These are phyloP conservation scores for Eucalyptus pauciflora DNA, from an alignment of 345 rosid species.

Conservation along the genomic window DNA sequence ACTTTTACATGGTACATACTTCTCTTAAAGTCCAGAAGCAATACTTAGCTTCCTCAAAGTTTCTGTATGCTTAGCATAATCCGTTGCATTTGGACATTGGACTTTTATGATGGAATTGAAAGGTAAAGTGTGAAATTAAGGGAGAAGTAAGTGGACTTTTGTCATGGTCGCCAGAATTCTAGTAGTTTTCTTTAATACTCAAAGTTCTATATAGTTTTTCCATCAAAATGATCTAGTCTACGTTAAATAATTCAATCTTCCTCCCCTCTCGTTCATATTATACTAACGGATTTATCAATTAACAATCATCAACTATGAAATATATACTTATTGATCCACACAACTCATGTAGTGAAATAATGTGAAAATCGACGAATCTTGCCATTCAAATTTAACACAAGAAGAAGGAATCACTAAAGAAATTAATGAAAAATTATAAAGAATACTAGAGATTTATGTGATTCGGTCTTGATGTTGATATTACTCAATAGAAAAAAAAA, in stretches of 20 bases:
- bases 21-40: background rate
- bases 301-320: accelerated
- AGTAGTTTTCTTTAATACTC: background rate
- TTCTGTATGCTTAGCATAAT: background rate
- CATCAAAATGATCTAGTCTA: background rate
- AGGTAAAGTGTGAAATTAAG: background rate
- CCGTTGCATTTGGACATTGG: background rate
- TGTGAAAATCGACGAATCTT: background rate
- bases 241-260: background rate
- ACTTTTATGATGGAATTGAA: background rate
- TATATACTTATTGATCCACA: background rate
- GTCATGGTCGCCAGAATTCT: background rate
- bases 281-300: accelerated
- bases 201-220: background rate
- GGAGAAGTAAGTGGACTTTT: background rate
- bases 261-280: background rate
- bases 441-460: accelerated
- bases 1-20: background rate
- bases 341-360: background rate
- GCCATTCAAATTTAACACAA: background rate
- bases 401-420: background rate
- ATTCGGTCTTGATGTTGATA: accelerated
- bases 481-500: background rate
- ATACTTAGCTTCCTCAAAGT: background rate
- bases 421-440: background rate